Evolutionary conservation across 805 yeast genomes (phyloP).

Genomic region (Monosporozyma yasuniensis): DNA sequence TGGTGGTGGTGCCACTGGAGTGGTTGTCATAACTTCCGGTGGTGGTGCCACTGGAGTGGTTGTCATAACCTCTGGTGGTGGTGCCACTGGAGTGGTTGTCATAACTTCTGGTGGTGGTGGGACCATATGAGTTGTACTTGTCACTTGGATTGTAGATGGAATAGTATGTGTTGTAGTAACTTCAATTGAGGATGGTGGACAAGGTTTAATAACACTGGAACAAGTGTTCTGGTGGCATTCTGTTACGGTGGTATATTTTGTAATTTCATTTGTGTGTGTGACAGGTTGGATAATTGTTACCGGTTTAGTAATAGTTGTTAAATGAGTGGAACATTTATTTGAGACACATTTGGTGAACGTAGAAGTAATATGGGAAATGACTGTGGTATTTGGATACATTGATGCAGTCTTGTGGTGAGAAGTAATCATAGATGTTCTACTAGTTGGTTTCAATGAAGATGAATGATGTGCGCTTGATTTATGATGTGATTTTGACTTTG

Average conservation of each 20-base stretch:
- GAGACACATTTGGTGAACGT: background rate
- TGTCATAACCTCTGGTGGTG: too few relatives aligned
- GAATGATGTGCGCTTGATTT: background rate
- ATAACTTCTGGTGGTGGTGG: too few relatives aligned
- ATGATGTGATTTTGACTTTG: background rate
- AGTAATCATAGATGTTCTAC: background rate
- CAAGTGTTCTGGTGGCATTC: constrained; percentile 1
- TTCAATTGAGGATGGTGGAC: background rate
- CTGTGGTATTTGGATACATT: background rate
- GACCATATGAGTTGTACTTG: background rate
- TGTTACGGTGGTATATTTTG: background rate
- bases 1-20: background rate
- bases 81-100: too few relatives aligned
- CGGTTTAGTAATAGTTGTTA: constrained; percentile 1
- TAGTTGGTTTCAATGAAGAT: background rate
- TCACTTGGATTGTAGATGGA: background rate
- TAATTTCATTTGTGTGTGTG: background rate
- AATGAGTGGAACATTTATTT: background rate
- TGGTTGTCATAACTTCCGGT: background rate
- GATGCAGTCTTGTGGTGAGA: background rate
- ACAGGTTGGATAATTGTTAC: background rate
- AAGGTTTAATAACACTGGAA: background rate
- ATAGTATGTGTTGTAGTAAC: background rate
- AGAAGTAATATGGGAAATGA: background rate
- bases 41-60: background rate